A percentile compares a stretch with the other conserved stretches of the same genome.
phyloP scores from a whole-genome alignment of 495 filamentous ascomycete species.

The Talaromyces borbonicus region DNA sequence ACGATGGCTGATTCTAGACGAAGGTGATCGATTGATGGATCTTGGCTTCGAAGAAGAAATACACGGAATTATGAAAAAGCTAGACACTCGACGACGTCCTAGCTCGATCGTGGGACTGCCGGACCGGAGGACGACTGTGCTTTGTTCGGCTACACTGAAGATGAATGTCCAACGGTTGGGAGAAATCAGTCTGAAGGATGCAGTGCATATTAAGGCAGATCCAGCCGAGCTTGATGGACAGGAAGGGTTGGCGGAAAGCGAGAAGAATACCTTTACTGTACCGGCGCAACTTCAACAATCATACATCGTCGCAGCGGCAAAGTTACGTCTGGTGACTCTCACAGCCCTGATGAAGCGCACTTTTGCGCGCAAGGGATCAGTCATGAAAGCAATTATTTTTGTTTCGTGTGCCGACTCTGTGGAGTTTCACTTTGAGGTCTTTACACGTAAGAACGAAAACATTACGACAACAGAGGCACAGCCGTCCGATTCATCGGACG shows the following conservation, averaged over 20 bases:
- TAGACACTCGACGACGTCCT: conserved; percentile 40
- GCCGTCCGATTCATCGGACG: conserved; percentile 11
- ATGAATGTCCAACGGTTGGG: conserved; percentile 86
- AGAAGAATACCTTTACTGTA: conserved; percentile 51
- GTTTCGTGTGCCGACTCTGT: conserved; percentile 95
- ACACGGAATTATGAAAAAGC: conserved; percentile 67
- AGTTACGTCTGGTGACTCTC: conserved; percentile 79
- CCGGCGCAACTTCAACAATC: conserved; percentile 89
- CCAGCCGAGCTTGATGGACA: conserved; percentile 33
- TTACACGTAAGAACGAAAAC: conserved; percentile 41
- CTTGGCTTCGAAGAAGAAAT: conserved; percentile 90
- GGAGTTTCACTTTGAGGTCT: conserved; percentile 90
- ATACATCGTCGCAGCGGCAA: conserved; percentile 76
- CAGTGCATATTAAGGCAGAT: conserved; percentile 73
- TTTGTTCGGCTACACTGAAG: conserved; percentile 96
- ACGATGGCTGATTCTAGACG: conserved; percentile 87
- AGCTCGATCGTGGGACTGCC: conserved; percentile 53
- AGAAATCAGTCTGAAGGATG: conserved; percentile 90
- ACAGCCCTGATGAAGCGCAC: conserved; percentile 73
- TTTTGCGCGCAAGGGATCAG: conserved; percentile 74
- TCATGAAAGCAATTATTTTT: conserved; percentile 94
- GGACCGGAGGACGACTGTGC: conserved; percentile 66
- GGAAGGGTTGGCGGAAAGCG: conserved; percentile 24
- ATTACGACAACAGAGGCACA: conserved; percentile 21
- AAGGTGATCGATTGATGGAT: conserved; percentile 95